Conservation (phyloP, 371 early-diverging fungal species). For the Mortierella sp. region DNA sequence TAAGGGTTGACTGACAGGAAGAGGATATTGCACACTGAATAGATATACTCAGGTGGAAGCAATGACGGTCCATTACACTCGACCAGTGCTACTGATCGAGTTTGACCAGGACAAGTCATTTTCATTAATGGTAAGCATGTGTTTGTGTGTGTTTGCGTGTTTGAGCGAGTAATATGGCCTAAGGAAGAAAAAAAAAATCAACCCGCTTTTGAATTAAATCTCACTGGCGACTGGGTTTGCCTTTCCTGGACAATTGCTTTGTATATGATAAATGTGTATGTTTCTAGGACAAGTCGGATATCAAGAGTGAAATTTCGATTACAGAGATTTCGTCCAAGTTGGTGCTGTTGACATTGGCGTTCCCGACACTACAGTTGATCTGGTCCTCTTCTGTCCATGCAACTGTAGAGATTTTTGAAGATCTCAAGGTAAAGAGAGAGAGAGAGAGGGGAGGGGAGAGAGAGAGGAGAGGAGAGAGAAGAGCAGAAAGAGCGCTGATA, state of each 20-base stretch:
- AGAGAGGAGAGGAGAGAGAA: conserved; percentile 72
- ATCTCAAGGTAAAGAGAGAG: conserved; percentile 76
- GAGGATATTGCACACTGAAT: neutral
- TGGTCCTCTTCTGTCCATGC: conserved; percentile 93
- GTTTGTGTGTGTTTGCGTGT: conserved; percentile 24
- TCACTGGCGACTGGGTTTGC: too few relatives aligned
- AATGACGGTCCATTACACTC: conserved; percentile 87
- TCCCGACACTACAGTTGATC: conserved; percentile 86
- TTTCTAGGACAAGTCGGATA: conserved; percentile 58
- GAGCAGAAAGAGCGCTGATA: too few relatives aligned
- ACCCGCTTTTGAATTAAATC: too few relatives aligned
- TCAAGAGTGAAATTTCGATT: conserved; percentile 64
- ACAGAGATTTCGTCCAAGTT: conserved; percentile 80
- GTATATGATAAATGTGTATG: too few relatives aligned
- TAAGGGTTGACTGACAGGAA: neutral
- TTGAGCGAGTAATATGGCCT: too few relatives aligned
- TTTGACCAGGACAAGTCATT: conserved; percentile 91
- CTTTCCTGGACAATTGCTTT: too few relatives aligned
- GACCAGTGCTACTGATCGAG: conserved; percentile 92
- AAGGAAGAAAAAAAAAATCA: too few relatives aligned
- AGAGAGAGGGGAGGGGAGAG: conserved; percentile 2
- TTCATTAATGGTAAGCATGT: conserved; percentile 63
- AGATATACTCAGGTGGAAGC: conserved; percentile 90
- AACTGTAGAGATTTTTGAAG: conserved; percentile 89
- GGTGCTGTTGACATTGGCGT: conserved; percentile 81